Evolutionary conservation across 768 basidiomycete species (phyloP).

Genomic region (Strobilomyces confusus): DNA sequence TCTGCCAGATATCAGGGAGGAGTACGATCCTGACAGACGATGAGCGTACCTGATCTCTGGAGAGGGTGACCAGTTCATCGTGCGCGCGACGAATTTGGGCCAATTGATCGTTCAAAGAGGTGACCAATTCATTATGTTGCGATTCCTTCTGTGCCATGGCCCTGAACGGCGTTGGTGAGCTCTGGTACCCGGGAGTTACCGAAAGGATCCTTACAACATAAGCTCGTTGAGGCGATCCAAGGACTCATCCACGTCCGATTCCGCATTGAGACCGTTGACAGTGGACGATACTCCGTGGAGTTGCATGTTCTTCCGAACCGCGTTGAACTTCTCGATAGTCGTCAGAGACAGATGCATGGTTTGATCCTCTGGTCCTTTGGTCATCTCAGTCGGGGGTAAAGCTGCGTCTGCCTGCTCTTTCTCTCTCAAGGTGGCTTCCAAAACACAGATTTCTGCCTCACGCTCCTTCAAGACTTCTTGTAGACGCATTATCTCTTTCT

Average conservation of each 20-base stretch:
- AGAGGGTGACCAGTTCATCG: conserved; percentile 76
- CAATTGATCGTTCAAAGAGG: conserved; percentile 65
- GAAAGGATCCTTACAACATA: conserved; percentile 65
- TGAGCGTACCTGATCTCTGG: conserved; percentile 71
- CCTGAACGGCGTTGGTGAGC: conserved; percentile 37
- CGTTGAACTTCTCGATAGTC: conserved; percentile 71
- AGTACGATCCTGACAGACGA: not conserved
- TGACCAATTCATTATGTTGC: conserved; percentile 76
- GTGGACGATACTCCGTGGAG: conserved; percentile 37
- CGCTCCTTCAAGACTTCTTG: conserved; percentile 90
- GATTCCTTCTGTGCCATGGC: conserved; percentile 99
- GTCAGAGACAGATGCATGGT: conserved; percentile 56
- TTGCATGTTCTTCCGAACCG: conserved; percentile 66
- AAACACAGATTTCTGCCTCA: conserved; percentile 80
- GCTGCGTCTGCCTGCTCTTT: conserved; percentile 23
- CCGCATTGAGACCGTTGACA: conserved; percentile 28
- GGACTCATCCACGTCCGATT: conserved; percentile 57
- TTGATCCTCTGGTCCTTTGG: conserved; percentile 21
- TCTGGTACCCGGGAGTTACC: conserved; percentile 2
- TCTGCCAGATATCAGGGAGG: conserved; percentile 35
- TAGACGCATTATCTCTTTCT: conserved; percentile 92
- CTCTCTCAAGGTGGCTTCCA: conserved; percentile 55
- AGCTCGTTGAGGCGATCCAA: conserved; percentile 83
- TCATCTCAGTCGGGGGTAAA: not conserved
- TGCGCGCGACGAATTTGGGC: conserved; percentile 69